Percentiles rank a stretch among this genome's conserved stretches.
Conservation (phyloP, 2,329 filamentous ascomycete species). For the Alternaria conjuncta region DNA sequence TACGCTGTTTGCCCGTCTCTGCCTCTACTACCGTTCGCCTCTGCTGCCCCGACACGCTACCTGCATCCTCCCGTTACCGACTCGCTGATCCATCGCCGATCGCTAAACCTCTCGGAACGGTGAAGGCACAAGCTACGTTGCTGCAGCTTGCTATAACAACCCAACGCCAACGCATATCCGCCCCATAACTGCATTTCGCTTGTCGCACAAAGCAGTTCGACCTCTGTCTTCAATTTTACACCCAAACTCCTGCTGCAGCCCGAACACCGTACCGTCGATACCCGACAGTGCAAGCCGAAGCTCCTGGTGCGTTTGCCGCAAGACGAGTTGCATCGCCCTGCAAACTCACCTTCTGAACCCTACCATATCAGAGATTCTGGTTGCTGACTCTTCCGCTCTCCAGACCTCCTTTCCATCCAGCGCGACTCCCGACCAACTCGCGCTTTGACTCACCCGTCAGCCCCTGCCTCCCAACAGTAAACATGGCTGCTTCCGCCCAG, state of each 20-base stretch:
- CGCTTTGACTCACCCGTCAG: conserved; percentile 39
- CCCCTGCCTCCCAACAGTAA: conserved; percentile 24
- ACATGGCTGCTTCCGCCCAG: conserved; percentile 46
- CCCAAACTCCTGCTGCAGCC: conserved; percentile 1
- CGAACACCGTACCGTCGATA: not conserved
- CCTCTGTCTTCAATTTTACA: conserved; percentile 22
- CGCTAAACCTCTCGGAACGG: conserved; percentile 32
- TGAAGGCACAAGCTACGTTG: conserved; percentile 33
- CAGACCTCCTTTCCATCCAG: conserved; percentile 8
- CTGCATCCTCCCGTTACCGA: conserved; percentile 25
- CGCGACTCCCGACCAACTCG: conserved; percentile 20
- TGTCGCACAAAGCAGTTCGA: conserved; percentile 26
- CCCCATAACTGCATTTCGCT: conserved; percentile 22
- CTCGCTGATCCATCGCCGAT: conserved; percentile 46
- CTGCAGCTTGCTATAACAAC: conserved; percentile 41
- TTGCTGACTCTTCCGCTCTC: not conserved
- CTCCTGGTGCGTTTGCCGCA: conserved; percentile 12
- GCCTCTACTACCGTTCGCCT: not conserved
- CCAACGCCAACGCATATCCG: conserved; percentile 21
- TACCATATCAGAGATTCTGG: not conserved
- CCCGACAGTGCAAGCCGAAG: conserved; percentile 4
- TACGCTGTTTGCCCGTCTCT: not conserved
- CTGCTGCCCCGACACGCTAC: conserved; percentile 13
- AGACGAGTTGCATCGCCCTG: not conserved
- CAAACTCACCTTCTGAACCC: not conserved